These are phyloP conservation scores for Phalaenopsis equestris DNA, from an alignment of 106 monocot species.

Conservation along the genomic window DNA sequence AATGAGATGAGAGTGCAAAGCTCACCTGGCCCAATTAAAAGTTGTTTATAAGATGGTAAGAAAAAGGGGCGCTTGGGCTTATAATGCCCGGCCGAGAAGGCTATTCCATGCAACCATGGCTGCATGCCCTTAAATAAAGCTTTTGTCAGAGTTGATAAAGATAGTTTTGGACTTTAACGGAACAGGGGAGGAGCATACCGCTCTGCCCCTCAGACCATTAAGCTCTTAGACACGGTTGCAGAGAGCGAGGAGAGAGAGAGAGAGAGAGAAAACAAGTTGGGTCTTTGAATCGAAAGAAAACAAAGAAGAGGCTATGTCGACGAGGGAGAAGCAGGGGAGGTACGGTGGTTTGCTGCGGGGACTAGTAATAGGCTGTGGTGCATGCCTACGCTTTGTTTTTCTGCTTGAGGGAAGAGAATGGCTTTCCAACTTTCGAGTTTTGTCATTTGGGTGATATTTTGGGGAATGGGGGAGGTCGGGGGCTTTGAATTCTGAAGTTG, in stretches of 20 bases:
- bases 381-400: background rate
- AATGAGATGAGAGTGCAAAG: background rate
- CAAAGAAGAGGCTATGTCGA: background rate
- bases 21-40: conserved; percentile 4
- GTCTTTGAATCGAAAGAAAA: background rate
- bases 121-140: conserved; percentile 6
- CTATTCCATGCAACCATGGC: conserved; percentile 1
- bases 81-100: background rate
- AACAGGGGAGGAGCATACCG: background rate
- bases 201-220: background rate
- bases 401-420: background rate
- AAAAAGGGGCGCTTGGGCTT: background rate
- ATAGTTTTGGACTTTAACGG: background rate
- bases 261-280: background rate
- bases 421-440: background rate
- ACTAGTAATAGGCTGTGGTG: background rate
- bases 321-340: background rate
- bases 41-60: background rate
- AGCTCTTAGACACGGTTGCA: background rate
- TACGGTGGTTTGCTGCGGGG: background rate
- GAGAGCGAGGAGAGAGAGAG: conserved; percentile 2
- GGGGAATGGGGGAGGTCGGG: background rate
- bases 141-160: background rate
- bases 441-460: conserved; percentile 10
- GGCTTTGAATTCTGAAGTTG: background rate